Percentiles rank a stretch among this genome's conserved stretches.
Conservation (phyloP, 2,329 filamentous ascomycete genomes). For the Penicillium psychrosexuale region DNA sequence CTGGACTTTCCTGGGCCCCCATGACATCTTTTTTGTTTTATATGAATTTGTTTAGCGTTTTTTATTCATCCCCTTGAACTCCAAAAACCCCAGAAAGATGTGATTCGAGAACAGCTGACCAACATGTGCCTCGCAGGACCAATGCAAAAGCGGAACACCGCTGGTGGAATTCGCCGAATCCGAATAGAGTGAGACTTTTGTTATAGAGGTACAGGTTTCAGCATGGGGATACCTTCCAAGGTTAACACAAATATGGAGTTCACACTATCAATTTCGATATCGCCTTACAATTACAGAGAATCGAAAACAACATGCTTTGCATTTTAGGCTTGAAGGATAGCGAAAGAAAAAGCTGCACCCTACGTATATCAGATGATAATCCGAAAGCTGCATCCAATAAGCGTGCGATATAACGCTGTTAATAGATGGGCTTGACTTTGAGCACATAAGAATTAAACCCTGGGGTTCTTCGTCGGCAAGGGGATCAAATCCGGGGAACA, state of each 20-base stretch:
- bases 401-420: too few species aligned
- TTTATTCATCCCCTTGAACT: not conserved
- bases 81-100: too few species aligned
- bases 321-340: too few species aligned
- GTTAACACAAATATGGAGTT: not conserved
- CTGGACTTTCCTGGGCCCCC: not conserved
- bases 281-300: not conserved
- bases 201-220: not conserved
- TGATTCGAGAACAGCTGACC: conserved; percentile 15
- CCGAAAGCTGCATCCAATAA: not conserved
- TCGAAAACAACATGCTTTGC: too few species aligned
- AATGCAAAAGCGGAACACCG: conserved; percentile 73
- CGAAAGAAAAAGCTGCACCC: too few species aligned
- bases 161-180: conserved; percentile 65
- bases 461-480: too few species aligned
- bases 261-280: not conserved
- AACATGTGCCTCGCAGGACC: conserved; percentile 54
- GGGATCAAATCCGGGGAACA: too few species aligned
- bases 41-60: not conserved
- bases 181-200: not conserved
- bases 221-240: not conserved
- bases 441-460: too few species aligned
- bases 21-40: not conserved
- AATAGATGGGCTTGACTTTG: too few species aligned
- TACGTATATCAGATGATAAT: too few species aligned